Base-by-base conservation (phyloP, 306 rosid species). In the Heteromeles arbutifolia region DNA sequence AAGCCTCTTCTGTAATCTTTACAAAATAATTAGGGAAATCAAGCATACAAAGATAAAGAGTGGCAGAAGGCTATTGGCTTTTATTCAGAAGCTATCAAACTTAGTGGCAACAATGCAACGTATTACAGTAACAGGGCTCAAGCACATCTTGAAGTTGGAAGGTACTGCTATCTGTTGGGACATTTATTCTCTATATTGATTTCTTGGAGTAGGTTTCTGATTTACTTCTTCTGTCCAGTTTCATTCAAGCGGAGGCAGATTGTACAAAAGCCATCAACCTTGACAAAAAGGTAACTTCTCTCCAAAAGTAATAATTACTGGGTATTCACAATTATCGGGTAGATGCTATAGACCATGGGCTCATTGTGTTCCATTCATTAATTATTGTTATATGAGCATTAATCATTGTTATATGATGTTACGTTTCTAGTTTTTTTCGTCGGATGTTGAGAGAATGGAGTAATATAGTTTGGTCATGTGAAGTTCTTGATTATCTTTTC, bases 51-150 rank as follows among this genome's bases (percentile, higher is more conserved):
- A 85, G 98, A 85, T 63, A 96, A 87, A 82, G 98, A 88, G 82
- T 96, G 93, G 90, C 97, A 90, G 72, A 96, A 85, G 79, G 99
- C 99, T 80, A 83, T 92, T 77, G 89, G 90, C 58, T 92, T 82
- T 65, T 96, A 96, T 77, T 79, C 97, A 3, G 97, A 96, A 74
- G 99, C 99, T 73, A 96, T 96, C 82, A 96, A 92, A 86, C 98
- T 92, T 58, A 79, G 65, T 63, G 84, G 93, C 66, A 65, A 84
- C 63, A 96, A 82, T 72, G 92, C 99, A 70, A 96, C 98, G 11
- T 96, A 92, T 87, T 90, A 90, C 81, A 90, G 91, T 72, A 96
- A 96, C 85, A 84, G 99, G 80, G 99, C 99, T 73, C 92, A 91
- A 65, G 99, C 96, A 48, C 88, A 87, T 86, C 87, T 96, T 69